phyloP scores from a whole-genome alignment of 1,139 yeast species.

The Geotrichum cucujoidarum region DNA sequence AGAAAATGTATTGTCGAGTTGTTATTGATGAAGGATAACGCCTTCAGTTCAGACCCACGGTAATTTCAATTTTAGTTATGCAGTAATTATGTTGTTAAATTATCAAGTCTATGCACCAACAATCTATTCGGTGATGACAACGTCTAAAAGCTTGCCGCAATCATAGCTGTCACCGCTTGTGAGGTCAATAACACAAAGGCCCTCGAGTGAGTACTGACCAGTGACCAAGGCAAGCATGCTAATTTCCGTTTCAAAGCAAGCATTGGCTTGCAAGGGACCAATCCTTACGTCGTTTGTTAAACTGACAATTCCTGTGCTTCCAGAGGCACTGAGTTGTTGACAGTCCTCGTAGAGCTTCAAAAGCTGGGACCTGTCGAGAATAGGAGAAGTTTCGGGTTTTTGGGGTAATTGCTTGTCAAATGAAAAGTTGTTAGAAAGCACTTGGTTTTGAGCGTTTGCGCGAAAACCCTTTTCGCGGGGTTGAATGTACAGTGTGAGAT shows the following conservation, averaged over 20 bases:
- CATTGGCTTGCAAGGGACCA: constrained; percentile 58
- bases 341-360: constrained; percentile 24
- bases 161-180: constrained; percentile 64
- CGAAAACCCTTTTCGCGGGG: constrained; percentile 21
- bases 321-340: constrained; percentile 20
- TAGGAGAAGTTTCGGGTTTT: constrained; percentile 27
- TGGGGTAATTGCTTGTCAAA: constrained; percentile 20
- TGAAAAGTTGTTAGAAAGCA: constrained; percentile 5
- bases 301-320: constrained; percentile 44
- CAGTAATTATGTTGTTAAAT: not conserved
- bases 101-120: not conserved
- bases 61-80: not conserved
- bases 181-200: constrained; percentile 60
- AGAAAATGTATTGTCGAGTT: too few species aligned
- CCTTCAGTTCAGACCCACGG: too few species aligned
- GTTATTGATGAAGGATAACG: too few species aligned
- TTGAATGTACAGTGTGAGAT: constrained; percentile 42
- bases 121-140: constrained; percentile 49
- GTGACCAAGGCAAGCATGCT: constrained; percentile 56
- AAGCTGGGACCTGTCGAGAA: constrained; percentile 36
- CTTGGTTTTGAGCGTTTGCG: constrained; percentile 5
- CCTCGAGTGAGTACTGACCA: constrained; percentile 63
- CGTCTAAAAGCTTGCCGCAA: constrained; percentile 66
- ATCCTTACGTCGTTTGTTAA: constrained; percentile 61
- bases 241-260: constrained; percentile 61